Base-by-base conservation (phyloP, 352 stramenopile species). In the Phytophthora niederhauseri region DNA sequence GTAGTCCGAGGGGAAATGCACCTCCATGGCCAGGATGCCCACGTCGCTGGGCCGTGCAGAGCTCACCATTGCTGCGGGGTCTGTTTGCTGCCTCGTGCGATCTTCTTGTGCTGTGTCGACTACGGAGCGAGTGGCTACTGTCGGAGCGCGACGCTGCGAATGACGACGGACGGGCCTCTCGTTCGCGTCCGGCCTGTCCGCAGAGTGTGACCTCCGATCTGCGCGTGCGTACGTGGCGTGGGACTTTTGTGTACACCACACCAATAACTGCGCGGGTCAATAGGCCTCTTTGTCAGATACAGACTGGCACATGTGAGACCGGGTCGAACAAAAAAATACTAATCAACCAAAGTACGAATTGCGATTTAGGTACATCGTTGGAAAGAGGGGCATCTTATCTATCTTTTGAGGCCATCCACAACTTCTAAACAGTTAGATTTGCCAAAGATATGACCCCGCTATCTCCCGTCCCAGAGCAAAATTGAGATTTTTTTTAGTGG, bases 21-120 rank as follows among this genome's bases (percentile, higher is more conserved):
- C 87, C 77, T 99, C 97, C 71, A 99, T 95, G 56, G 92, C 97
- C 19, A 99, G 79, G 74, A 99, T 98, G 57, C 97, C 97, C 17
- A 99, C 95, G 73, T 99, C 67, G 11, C 65, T 56, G 24, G 86
- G 78, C 17, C 80, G 81, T 49, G 17, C 17, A n/a, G 46, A n/a
- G 59, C 52, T 68, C 55, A 61, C 41, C 70, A 81, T 76, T 15
- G 46, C 46, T 53, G 20, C 46, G n/a, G 43, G n/a, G 14, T 63
- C 30, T 59, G 2, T 17, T 48, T 48, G 41, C 14, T 22, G 11
- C 34, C 14, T 43, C 12, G n/a, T 45, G 36, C 36, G 36, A 45
- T 45, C 14, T n/a, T 45, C 12, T n/a, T 45, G 36, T n/a, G 36
- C 36, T 45, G 36, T n/a, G 36, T 4, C 6, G 4, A 0, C 7